phyloP scores from a whole-genome alignment of 2,329 filamentous ascomycete species.

The Stromatinia cepivora region DNA sequence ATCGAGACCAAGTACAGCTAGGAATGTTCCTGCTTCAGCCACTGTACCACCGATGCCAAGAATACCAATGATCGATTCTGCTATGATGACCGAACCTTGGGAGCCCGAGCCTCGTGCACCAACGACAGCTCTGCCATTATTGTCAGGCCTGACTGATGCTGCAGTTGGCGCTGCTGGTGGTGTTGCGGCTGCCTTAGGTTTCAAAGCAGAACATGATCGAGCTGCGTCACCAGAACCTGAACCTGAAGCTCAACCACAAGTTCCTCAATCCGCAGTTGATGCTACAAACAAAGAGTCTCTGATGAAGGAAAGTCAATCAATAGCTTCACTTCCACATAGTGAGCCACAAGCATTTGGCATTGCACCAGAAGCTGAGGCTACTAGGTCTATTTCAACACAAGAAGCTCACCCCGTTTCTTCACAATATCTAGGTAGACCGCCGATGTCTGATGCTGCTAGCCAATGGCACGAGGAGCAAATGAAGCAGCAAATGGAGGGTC shows the following conservation, averaged over 20 bases:
- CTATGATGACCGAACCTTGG: constrained; percentile 62
- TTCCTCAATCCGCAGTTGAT: neutral
- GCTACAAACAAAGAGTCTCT: neutral
- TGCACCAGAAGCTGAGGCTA: constrained; percentile 28
- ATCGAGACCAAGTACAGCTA: constrained; percentile 38
- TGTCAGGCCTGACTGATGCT: constrained; percentile 15
- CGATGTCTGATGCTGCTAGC: constrained; percentile 38
- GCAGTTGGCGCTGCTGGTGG: constrained; percentile 4
- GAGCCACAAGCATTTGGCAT: constrained; percentile 13
- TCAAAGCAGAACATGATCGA: constrained; percentile 1
- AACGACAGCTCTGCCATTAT: constrained; percentile 31
- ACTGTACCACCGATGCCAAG: constrained; percentile 53
- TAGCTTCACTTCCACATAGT: neutral
- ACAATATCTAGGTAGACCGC: constrained; percentile 24
- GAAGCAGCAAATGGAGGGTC: constrained; percentile 29
- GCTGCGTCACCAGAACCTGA: constrained; percentile 4
- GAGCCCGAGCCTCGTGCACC: constrained; percentile 40
- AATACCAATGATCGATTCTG: constrained; percentile 57
- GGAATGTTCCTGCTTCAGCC: constrained; percentile 45
- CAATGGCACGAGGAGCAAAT: constrained; percentile 40
- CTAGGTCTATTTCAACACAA: constrained; percentile 27
- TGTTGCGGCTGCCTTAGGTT: constrained; percentile 3
- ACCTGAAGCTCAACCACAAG: neutral
- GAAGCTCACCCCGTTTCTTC: constrained; percentile 30
- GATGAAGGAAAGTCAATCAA: neutral